Base-by-base conservation (phyloP, 208 protist genomes). In the Acanthamoeba triangularis region DNA sequence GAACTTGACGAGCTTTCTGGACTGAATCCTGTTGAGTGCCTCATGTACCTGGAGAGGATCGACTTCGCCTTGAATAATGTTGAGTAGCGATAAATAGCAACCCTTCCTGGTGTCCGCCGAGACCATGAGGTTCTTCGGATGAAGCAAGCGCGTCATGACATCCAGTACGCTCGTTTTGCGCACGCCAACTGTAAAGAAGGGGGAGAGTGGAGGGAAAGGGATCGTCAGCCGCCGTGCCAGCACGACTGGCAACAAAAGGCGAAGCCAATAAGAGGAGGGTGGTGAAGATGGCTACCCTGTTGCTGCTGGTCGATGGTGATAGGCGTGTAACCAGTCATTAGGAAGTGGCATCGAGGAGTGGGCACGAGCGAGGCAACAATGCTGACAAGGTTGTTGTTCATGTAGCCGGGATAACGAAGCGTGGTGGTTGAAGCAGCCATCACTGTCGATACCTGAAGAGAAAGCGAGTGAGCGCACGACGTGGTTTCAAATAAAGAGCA, bases 91-190 rank as follows among this genome's bases (percentile, higher is more conserved):
- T 35, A 99, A 98, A 96, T 99, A 99, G 95, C 98, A 99, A 33
- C 99, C 99, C 44, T 54, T 94, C 35, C 95, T 69, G 0, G 95
- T 96, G 5, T 94, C 84, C 25, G 90, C 67, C 1, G 95, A 96
- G 6, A 97, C 96, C 96, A 97, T 96, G 23, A 97, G 90, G n/a
- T 97, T 97, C 87, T 99, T 99, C 37, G 99, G 99, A 98, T 99
- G 99, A 30, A 99, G 98, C 33, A 99, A 97, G 37, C 99, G 97
- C 44, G 99, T 98, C 99, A 99, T 99, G 13, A 99, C 99, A 96
- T 99, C 99, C 74, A 99, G 98, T 47, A 99, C 99, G 4, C 99
- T 99, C n/a, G 99, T 99, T 96, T 99, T 99, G 85, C 99, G 98
- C 41, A 99, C 98, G 0, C 96, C 98, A 25, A 87, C 49, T 78